Conservation (phyloP, 257 asterid genomes). For the Linderniella brevidens region DNA sequence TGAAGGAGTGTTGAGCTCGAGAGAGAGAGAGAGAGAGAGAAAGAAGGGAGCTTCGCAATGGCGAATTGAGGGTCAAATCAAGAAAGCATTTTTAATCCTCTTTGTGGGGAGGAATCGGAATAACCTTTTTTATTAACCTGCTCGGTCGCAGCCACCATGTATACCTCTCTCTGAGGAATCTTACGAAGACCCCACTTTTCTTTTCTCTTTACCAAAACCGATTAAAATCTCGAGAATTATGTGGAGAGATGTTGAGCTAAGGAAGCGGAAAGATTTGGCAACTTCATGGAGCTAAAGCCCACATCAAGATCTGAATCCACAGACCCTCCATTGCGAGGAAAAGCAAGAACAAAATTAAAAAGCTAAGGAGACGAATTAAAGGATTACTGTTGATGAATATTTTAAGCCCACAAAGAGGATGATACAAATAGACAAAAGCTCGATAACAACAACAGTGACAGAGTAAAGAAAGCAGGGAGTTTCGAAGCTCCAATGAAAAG, state of each 20-base stretch:
- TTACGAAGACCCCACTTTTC: slow-evolving; percentile 30
- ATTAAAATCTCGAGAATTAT: slow-evolving; percentile 23
- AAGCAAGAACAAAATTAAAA: slow-evolving; percentile 5
- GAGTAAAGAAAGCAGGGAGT: too few relatives aligned
- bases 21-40: slow-evolving; percentile 14
- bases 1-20: slow-evolving; percentile 9
- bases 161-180: slow-evolving; percentile 37
- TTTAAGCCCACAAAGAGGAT: too few relatives aligned
- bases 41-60: slow-evolving; percentile 28
- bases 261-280: slow-evolving; percentile 4
- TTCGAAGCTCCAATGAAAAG: too few relatives aligned
- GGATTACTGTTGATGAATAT: too few relatives aligned
- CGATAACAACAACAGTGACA: too few relatives aligned
- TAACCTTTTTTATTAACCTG: slow-evolving; percentile 27
- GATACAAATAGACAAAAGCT: too few relatives aligned
- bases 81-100: slow-evolving; percentile 17
- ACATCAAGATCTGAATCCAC: slow-evolving; percentile 34
- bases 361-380: too few relatives aligned
- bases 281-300: slow-evolving; percentile 2
- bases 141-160: slow-evolving; percentile 17
- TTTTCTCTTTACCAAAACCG: slow-evolving; percentile 14
- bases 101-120: slow-evolving; percentile 61
- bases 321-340: slow-evolving; percentile 9
- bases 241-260: slow-evolving; percentile 9
- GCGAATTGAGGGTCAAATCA: slow-evolving; percentile 41